Evolutionary conservation across 352 stramenopile species (phyloP).

Genomic region (Pythium monospermum): DNA sequence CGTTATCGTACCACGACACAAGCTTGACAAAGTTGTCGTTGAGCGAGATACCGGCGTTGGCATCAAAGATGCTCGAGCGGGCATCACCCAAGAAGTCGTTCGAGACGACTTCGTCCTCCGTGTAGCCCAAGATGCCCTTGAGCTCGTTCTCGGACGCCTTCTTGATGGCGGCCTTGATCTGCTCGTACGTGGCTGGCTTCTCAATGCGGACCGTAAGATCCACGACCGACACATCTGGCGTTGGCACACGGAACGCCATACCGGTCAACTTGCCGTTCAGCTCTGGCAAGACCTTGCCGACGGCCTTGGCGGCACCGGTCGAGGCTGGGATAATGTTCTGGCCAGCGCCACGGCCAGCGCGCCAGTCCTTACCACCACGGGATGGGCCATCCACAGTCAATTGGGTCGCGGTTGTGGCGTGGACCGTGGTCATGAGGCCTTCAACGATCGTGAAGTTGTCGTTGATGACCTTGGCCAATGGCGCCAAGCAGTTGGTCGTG

Average conservation of each 20-base stretch:
- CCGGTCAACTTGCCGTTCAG: constrained; percentile 92
- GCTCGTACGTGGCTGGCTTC: constrained; percentile 86
- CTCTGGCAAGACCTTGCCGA: constrained; percentile 35
- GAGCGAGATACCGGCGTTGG: constrained; percentile 92
- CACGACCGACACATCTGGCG: constrained; percentile 93
- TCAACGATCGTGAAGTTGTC: constrained; percentile 59
- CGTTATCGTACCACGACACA: constrained; percentile 94
- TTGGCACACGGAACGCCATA: constrained; percentile 95
- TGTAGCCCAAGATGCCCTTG: constrained; percentile 91
- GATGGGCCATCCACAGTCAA: constrained; percentile 93
- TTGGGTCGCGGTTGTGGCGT: constrained; percentile 80
- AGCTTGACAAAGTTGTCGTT: constrained; percentile 96
- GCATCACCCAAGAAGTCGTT: constrained; percentile 87
- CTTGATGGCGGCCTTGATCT: constrained; percentile 91
- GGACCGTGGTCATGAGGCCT: constrained; percentile 46
- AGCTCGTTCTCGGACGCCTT: constrained; percentile 84
- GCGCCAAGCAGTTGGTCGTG: constrained; percentile 72
- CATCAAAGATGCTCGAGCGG: constrained; percentile 93
- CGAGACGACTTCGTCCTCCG: constrained; percentile 90
- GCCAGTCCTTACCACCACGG: constrained; percentile 92
- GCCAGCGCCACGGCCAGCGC: constrained; percentile 86
- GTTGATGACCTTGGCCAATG: constrained; percentile 50
- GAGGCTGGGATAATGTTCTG: constrained; percentile 92
- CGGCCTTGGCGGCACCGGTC: constrained; percentile 59
- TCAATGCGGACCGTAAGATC: constrained; percentile 88